Conservation (phyloP, 78 protist genomes). For the Dictyostelium brefeldianum region DNA sequence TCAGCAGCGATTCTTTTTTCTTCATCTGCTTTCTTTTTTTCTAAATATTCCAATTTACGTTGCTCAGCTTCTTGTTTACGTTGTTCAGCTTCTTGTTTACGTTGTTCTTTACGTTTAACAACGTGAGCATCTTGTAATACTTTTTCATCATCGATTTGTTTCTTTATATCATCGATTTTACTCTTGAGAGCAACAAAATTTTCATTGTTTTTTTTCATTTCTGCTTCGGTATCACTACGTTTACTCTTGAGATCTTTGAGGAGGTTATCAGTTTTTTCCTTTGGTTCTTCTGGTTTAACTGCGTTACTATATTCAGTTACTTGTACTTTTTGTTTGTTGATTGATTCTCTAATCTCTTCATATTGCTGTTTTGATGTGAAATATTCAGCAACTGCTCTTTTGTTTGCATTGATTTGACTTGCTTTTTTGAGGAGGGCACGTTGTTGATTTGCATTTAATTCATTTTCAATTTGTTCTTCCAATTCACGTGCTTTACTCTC, state of each 20-base stretch:
- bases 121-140: neutral
- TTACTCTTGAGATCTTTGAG: conserved; percentile 34
- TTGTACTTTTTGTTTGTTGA: neutral
- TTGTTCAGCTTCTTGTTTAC: conserved; percentile 3
- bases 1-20: conserved; percentile 31
- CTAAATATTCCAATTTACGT: neutral
- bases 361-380: neutral
- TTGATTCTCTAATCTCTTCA: neutral
- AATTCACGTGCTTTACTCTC: neutral
- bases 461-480: conserved; percentile 43
- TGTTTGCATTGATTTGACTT: neutral
- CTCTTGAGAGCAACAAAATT: neutral
- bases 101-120: conserved; percentile 18
- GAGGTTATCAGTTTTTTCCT: neutral
- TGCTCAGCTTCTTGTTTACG: neutral
- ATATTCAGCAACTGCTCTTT: neutral
- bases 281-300: conserved; percentile 9
- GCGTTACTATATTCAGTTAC: neutral
- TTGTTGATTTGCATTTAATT: neutral
- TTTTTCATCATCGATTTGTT: neutral
- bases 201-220: neutral
- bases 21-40: conserved; percentile 4
- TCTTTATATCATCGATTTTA: neutral
- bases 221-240: neutral
- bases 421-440: conserved; percentile 17